Base-by-base conservation (phyloP, 192 early-diverging fungal genomes). In the Mortierella antarctica region DNA sequence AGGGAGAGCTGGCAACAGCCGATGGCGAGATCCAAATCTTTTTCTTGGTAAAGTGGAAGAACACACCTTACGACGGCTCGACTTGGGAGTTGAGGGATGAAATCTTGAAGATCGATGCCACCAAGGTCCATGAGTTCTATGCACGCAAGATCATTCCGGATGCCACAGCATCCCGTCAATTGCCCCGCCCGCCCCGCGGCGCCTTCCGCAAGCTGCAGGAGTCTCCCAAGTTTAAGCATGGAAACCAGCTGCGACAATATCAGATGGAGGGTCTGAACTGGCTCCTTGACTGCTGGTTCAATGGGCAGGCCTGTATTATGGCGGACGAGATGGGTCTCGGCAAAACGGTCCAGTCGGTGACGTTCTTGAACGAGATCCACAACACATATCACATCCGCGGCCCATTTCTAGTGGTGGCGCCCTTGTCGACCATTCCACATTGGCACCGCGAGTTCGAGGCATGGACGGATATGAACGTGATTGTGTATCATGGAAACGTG, bases 261-360 rank as follows among this genome's bases (percentile, higher is more conserved):
- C 94, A 95, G 70, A 81, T 95, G 57, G 93, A 95, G 74, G 94
- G 94, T 7, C 68, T 95, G 13, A 95, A 95, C 71, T 95, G 94
- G 94, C 76, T 95, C 9, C 41, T 91, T 73, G 91, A 89, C 70
- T 95, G 92, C 63, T 95, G 92, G 87, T 89, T 88, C 82, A 90
- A 89, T 65, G 66, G 80, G 21, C 88, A 92, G 61, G 92, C 89
- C 1, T 86, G 96, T 15, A 98, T 99, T 67, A 83, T 98, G 67
- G 98, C 96, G 0, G 96, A 98, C 73, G 96, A 98, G 85, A 90
- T 92, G 94, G 92, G 95, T 23, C 86, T 97, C n/a, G 98, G 98
- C 17, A 98, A 98, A 84, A 80, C 77, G 8, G 69, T 96, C 1
- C 94, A 96, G 76, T 92, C 93, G 1, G 93, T 92, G 48, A 89